These are phyloP conservation scores for Pisolithus albus DNA, from an alignment of 768 basidiomycete species.

Conservation along the genomic window DNA sequence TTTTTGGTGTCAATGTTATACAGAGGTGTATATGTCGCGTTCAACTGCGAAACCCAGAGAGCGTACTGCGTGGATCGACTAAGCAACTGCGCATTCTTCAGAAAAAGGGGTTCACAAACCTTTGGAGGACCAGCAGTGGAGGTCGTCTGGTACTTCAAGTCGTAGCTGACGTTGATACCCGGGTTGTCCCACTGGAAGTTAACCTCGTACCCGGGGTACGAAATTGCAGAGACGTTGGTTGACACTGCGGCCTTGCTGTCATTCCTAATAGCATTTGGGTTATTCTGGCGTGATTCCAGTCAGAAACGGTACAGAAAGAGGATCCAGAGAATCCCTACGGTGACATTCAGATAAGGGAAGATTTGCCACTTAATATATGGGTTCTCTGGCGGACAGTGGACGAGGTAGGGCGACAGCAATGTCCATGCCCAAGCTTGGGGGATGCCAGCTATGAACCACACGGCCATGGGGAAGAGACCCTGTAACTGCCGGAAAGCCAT, in stretches of 20 bases:
- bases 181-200: conserved; percentile 50
- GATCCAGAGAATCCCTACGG: conserved; percentile 23
- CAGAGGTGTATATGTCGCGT: conserved; percentile 51
- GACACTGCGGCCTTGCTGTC: conserved; percentile 44
- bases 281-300: conserved; percentile 21
- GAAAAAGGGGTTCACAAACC: conserved; percentile 16
- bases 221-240: conserved; percentile 47
- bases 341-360: conserved; percentile 50
- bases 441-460: conserved; percentile 49
- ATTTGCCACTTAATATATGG: conserved; percentile 45
- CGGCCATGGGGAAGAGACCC: conserved; percentile 56
- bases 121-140: conserved; percentile 38
- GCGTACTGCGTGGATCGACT: conserved; percentile 31
- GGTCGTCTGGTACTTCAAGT: conserved; percentile 45
- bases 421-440: conserved; percentile 63
- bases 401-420: conserved; percentile 46
- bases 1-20: conserved; percentile 33
- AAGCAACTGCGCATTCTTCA: neutral
- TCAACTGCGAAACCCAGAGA: conserved; percentile 56
- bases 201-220: conserved; percentile 39
- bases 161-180: conserved; percentile 44
- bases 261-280: conserved; percentile 29
- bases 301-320: neutral
- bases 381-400: conserved; percentile 46
- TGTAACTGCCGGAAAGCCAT: conserved; percentile 59